Evolutionary conservation across 2,329 filamentous ascomycete genomes (phyloP), one percentile per base, ranked within the genome.

Genomic region (Colletotrichum aenigma): DNA sequence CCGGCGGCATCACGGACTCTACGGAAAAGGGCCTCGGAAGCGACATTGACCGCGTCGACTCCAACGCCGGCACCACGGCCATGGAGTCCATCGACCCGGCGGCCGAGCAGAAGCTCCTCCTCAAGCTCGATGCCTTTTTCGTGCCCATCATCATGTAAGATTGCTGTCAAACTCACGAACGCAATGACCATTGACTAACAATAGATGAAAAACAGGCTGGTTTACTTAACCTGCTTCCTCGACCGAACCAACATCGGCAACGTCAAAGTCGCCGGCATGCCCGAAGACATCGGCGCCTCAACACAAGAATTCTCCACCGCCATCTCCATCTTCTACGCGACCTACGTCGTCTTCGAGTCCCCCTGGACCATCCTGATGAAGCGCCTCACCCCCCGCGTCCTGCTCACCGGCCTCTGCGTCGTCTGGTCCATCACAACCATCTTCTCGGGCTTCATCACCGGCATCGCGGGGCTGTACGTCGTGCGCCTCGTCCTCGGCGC

Each of bases 191-290:
- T 7, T 52, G n/a, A n/a, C 16, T 66, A 26, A 66, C 16, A 21
- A 21, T 52, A 4, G 24, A 16, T 64, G 6, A 15, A 64, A 5
- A 16, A 43, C 61, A 64, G 61, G 61, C 81, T 90, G 62, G 85
- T 91, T 6, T 92, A 91, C 76, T 79, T 92, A 24, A 85, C 86
- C 6, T 90, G 87, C 76, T 91, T 89, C 78, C 83, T 91, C 55
- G 91, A 92, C 80, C 85, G 90, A 70, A 84, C 85, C 24, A 90
- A 89, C 77, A 90, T 91, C 81, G 86, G 87, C 64, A 90, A 90
- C 78, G 88, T 88, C 76, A 85, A 85, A 71, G 83, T 86, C 7
- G 86, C 85, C 38, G 84, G 85, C 61, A 87, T 89, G 85, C 84
- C 86, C 4, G 81, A 84, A 52, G 87, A 86, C 74, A 87, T 89